phyloP scores from a whole-genome alignment of 2,329 filamentous ascomycete genomes.

The Didymella lethalis region DNA sequence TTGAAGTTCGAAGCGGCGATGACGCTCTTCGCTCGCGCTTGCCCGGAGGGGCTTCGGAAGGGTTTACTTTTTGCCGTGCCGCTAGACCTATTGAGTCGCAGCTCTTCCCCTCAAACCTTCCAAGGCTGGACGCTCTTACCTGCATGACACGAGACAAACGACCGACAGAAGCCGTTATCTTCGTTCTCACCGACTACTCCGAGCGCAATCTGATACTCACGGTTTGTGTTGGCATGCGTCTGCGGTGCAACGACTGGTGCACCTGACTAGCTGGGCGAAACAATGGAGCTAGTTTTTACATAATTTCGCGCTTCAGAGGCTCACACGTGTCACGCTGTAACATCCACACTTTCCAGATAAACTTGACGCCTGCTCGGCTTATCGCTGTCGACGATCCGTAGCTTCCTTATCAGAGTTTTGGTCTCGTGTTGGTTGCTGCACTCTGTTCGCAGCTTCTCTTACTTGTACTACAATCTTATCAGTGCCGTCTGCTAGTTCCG shows the following conservation, averaged over 20 bases:
- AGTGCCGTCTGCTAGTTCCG: not conserved
- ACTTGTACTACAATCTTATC: constrained; percentile 1
- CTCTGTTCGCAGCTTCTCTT: not conserved
- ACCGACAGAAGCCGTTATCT: constrained; percentile 38
- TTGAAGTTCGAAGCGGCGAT: constrained; percentile 41
- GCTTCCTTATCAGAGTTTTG: constrained; percentile 7
- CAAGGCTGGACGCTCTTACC: constrained; percentile 5
- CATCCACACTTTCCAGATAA: constrained; percentile 25
- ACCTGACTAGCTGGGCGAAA: constrained; percentile 32
- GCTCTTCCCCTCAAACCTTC: constrained; percentile 8
- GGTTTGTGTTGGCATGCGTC: constrained; percentile 11
- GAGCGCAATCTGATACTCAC: constrained; percentile 17
- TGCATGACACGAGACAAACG: constrained; percentile 15
- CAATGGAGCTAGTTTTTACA: constrained; percentile 39
- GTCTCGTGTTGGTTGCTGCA: not conserved
- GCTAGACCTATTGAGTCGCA: constrained; percentile 6
- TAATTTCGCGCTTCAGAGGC: constrained; percentile 30
- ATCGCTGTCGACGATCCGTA: constrained; percentile 17
- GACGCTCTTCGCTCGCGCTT: constrained; percentile 29
- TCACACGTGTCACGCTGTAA: constrained; percentile 20
- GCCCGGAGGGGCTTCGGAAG: constrained; percentile 24
- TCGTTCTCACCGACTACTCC: constrained; percentile 4
- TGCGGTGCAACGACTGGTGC: constrained; percentile 19
- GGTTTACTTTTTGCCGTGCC: constrained; percentile 23
- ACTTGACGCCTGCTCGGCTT: constrained; percentile 16